Evolutionary conservation across 2,329 filamentous ascomycete species (phyloP).

Genomic region (Colletotrichum limetticola): DNA sequence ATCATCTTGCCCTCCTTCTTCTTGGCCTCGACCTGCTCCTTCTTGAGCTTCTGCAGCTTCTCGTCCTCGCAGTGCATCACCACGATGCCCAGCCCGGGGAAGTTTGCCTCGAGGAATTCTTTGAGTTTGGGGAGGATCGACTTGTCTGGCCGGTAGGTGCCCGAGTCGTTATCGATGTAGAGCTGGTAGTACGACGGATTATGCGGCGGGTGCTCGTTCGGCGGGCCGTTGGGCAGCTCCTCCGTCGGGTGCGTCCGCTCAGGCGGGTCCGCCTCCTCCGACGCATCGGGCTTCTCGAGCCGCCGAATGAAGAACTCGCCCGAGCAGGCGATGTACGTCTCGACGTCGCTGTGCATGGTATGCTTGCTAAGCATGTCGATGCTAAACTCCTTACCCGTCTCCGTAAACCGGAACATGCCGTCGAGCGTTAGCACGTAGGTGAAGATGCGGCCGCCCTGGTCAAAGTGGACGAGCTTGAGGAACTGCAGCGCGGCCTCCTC

Average conservation of each 20-base stretch:
- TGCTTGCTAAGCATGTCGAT: conserved; percentile 95
- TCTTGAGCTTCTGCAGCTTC: conserved; percentile 78
- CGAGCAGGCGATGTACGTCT: conserved; percentile 89
- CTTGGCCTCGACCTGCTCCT: conserved; percentile 79
- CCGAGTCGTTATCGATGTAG: conserved; percentile 94
- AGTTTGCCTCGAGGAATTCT: conserved; percentile 75
- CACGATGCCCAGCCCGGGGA: conserved; percentile 80
- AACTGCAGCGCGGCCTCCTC: conserved; percentile 81
- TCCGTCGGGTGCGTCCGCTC: conserved; percentile 63
- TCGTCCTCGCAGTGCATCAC: conserved; percentile 84
- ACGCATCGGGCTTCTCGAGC: conserved; percentile 60
- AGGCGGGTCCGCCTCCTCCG: conserved; percentile 53
- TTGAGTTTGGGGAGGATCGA: conserved; percentile 78
- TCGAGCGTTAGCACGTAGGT: conserved; percentile 94
- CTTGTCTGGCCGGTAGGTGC: conserved; percentile 90
- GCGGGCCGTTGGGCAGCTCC: conserved; percentile 59
- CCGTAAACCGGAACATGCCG: conserved; percentile 87
- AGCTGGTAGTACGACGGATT: conserved; percentile 78
- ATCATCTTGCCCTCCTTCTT: conserved; percentile 67
- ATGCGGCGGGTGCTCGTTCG: conserved; percentile 52
- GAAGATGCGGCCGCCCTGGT: conserved; percentile 86
- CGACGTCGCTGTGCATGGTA: conserved; percentile 95
- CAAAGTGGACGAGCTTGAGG: conserved; percentile 86
- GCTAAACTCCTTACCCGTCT: conserved; percentile 95
- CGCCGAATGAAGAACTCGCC: conserved; percentile 93